Conservation (phyloP, 1,139 yeast genomes). For the Protomyces inouyei region DNA sequence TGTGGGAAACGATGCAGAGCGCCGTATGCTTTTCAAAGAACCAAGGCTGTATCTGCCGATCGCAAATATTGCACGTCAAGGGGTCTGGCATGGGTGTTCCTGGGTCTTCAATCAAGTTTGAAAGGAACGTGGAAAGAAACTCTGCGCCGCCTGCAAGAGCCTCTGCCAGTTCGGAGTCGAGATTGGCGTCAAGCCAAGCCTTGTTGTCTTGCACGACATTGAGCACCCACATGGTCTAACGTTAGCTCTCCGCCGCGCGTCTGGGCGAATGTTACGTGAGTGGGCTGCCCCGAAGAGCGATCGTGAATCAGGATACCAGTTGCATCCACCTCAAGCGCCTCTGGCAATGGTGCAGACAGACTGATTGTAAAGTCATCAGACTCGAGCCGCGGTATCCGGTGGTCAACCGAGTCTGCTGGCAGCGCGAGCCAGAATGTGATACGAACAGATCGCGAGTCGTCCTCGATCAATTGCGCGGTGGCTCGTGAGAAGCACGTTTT, state of each 20-base stretch:
- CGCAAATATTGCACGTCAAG: conserved; percentile 87
- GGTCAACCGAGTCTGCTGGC: not conserved
- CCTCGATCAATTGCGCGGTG: conserved; percentile 32
- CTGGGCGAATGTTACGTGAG: conserved; percentile 44
- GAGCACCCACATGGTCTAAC: conserved; percentile 23
- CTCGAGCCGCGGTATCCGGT: conserved; percentile 17
- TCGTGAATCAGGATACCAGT: conserved; percentile 91
- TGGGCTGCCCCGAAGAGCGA: conserved; percentile 53
- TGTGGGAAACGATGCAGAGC: conserved; percentile 78
- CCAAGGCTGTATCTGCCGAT: conserved; percentile 89
- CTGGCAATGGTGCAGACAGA: conserved; percentile 2
- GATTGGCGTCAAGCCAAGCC: conserved; percentile 35
- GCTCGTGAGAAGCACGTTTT: conserved; percentile 45
- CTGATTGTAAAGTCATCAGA: conserved; percentile 5
- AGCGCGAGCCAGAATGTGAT: conserved; percentile 13
- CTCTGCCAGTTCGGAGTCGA: conserved; percentile 63
- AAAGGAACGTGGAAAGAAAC: conserved; percentile 68
- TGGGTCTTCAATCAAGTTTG: conserved; percentile 52
- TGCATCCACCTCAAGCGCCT: conserved; percentile 67
- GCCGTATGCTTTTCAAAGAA: conserved; percentile 91
- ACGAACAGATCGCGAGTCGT: conserved; percentile 30
- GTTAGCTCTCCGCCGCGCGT: too few relatives aligned
- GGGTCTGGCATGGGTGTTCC: conserved; percentile 65
- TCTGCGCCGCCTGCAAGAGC: conserved; percentile 86
- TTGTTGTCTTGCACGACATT: conserved; percentile 3